Percentiles rank a stretch among this genome's conserved stretches.
phyloP scores from a whole-genome alignment of 2,329 filamentous ascomycete species.

The Septoria petroselini region DNA sequence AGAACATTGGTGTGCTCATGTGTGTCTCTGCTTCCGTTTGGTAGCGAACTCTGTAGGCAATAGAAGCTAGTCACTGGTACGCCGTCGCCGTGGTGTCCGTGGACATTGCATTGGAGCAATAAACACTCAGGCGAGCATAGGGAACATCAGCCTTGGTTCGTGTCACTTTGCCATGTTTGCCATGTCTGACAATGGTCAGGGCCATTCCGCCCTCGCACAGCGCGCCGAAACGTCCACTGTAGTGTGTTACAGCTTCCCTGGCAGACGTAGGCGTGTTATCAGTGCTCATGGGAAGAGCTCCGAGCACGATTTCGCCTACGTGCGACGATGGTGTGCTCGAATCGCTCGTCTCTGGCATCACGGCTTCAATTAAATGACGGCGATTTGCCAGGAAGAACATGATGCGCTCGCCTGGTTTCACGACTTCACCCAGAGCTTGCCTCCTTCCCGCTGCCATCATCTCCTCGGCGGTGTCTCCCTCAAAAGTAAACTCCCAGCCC shows the following conservation, averaged over 20 bases:
- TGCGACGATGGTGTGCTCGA: neutral
- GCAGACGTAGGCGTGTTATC: conserved; percentile 33
- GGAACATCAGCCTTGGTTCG: conserved; percentile 52
- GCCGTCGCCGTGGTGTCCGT: too few species aligned
- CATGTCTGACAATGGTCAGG: conserved; percentile 33
- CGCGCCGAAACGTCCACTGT: conserved; percentile 56
- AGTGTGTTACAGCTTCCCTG: neutral
- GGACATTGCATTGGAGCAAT: neutral
- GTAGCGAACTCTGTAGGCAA: too few species aligned
- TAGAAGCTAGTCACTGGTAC: too few species aligned
- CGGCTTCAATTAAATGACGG: neutral
- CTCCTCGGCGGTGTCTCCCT: conserved; percentile 36
- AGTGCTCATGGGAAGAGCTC: conserved; percentile 46
- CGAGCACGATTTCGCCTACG: conserved; percentile 34
- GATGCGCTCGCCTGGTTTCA: conserved; percentile 61
- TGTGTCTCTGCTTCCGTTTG: too few species aligned
- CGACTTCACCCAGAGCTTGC: conserved; percentile 54
- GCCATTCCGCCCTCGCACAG: conserved; percentile 61
- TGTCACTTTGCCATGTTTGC: conserved; percentile 5
- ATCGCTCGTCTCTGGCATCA: neutral
- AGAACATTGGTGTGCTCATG: too few species aligned
- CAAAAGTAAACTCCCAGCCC: conserved; percentile 51
- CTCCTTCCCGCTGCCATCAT: conserved; percentile 36
- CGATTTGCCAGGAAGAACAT: conserved; percentile 58
- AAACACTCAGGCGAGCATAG: conserved; percentile 22